Evolutionary conservation across 768 basidiomycete genomes (phyloP), one percentile per base, ranked within the genome.

Genomic region (Plicaturopsis crispa): DNA sequence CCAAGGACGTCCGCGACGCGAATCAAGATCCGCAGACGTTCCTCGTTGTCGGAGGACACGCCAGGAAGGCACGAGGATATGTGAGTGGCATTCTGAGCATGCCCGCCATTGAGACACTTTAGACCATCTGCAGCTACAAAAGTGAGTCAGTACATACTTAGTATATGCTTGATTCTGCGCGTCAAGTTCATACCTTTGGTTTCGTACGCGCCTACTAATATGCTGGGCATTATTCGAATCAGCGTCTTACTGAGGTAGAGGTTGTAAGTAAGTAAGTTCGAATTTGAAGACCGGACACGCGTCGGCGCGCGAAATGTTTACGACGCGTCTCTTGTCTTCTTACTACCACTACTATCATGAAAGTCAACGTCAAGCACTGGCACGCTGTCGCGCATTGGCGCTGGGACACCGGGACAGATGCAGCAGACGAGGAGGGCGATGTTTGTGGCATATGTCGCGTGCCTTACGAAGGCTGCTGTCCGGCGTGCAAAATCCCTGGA

Each of bases 401-500:
- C 22, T 92, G 89, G 89, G 80, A 90, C 49, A 70, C 66, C 6
- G 12, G 42, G 49, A 7, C 39, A 24, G 49, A 44, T 26, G 54
- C 59, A 23, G 54, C 56, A 23, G 61, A 62, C 34, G 70, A 69
- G 26, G 78, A 78, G 26, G 78, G 69, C 13, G 78, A 79, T 48
- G 72, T 80, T 18, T 81, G 92, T 55, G 92, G 89, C 4, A 93
- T 96, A 46, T 94, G 91, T 59, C 79, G 88, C 19, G 83, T 89
- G 2, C 76, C 90, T 0, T 98, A 80, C 55, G 96, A 99, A 55
- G 89, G 88, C 0, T 92, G 90, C 51, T 98, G 94, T 63, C 91
- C 96, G 8, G 75, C 82, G 3, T 99, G 96, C 65, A 97, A 94
- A 60, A 76, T 93, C 51, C 96, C 96, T 0, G 96, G 96, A 12